These are phyloP conservation scores for Tulasnella sp. DNA, from an alignment of 768 basidiomycete species.

Conservation along the genomic window DNA sequence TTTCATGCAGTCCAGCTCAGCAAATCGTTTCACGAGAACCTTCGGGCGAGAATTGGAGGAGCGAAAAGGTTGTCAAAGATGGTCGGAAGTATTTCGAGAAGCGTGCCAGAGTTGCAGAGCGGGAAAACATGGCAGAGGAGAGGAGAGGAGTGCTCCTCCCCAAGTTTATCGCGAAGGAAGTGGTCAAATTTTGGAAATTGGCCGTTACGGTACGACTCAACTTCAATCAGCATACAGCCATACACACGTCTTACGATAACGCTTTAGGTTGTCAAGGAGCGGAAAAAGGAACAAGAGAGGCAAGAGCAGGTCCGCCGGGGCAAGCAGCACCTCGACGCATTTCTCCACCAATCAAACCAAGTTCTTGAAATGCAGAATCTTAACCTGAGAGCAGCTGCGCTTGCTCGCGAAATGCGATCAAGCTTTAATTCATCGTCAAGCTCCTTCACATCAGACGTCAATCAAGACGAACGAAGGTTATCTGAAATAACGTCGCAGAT, in stretches of 20 bases:
- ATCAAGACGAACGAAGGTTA: not conserved
- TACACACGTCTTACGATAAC: not conserved
- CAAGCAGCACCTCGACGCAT: constrained; percentile 78
- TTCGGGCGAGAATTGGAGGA: constrained; percentile 25
- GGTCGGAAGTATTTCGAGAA: constrained; percentile 66
- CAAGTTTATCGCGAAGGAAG: constrained; percentile 56
- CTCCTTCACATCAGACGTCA: not conserved
- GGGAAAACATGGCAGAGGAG: constrained; percentile 49
- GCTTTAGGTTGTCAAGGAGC: constrained; percentile 58
- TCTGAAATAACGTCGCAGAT: not conserved
- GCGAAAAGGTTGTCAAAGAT: constrained; percentile 50
- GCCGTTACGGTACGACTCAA: constrained; percentile 58
- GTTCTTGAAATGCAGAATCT: constrained; percentile 75
- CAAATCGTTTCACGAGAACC: constrained; percentile 26
- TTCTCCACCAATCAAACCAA: constrained; percentile 79
- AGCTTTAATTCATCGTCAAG: not conserved
- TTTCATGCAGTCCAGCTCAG: constrained; percentile 25
- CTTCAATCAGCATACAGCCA: not conserved
- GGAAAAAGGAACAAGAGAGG: constrained; percentile 48
- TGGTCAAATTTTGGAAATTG: constrained; percentile 76
- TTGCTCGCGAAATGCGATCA: not conserved
- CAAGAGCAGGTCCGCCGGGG: constrained; percentile 71
- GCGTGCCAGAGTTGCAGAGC: constrained; percentile 50
- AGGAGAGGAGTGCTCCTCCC: constrained; percentile 52
- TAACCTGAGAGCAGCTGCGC: constrained; percentile 34